phyloP scores from a whole-genome alignment of 768 basidiomycete species.

The Pleurotus platypus region DNA sequence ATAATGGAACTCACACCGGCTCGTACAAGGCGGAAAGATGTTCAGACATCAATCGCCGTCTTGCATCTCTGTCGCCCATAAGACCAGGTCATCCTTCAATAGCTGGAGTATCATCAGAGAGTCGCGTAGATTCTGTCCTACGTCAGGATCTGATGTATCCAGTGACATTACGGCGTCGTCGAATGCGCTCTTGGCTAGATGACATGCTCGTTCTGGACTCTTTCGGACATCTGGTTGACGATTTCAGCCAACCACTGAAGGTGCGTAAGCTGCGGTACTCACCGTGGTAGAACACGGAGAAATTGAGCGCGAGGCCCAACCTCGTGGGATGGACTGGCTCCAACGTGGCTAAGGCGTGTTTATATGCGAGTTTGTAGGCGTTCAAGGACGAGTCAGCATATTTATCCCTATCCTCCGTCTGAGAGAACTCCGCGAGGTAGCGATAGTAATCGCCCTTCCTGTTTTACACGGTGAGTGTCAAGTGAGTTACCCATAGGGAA shows the following conservation, averaged over 20 bases:
- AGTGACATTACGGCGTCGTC: constrained; percentile 82
- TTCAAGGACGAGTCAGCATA: constrained; percentile 76
- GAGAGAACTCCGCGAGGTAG: constrained; percentile 67
- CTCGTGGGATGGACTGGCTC: constrained; percentile 82
- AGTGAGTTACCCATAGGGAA: background rate
- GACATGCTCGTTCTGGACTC: constrained; percentile 83
- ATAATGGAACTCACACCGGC: background rate
- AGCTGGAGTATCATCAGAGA: constrained; percentile 83
- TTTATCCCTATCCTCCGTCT: constrained; percentile 61
- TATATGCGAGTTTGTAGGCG: constrained; percentile 83
- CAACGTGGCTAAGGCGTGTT: constrained; percentile 74
- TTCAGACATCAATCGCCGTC: constrained; percentile 23
- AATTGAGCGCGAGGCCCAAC: constrained; percentile 85
- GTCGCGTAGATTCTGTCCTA: constrained; percentile 51
- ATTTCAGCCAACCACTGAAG: background rate
- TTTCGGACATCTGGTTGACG: constrained; percentile 59
- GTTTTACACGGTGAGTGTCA: background rate
- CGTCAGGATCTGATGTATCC: constrained; percentile 31
- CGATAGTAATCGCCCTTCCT: constrained; percentile 18
- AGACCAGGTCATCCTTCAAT: constrained; percentile 77
- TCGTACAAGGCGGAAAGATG: background rate
- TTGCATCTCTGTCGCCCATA: constrained; percentile 80
- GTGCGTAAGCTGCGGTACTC: constrained; percentile 9
- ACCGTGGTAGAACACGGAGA: constrained; percentile 89
- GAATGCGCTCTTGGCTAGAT: constrained; percentile 88